These are phyloP conservation scores for Artemisia argyi DNA, from an alignment of 129 eudicot genomes.

Conservation along the genomic window DNA sequence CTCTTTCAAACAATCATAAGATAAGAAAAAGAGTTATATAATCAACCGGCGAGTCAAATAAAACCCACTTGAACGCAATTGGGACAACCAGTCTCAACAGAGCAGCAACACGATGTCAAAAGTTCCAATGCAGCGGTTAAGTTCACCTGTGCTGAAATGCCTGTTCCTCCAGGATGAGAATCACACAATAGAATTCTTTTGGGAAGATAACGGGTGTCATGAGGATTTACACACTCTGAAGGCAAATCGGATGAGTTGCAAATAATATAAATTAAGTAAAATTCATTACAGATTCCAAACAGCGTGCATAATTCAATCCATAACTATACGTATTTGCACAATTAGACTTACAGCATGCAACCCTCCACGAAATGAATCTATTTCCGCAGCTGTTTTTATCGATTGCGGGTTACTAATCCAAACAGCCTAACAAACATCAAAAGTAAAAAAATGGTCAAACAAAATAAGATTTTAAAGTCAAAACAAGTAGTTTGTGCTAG, in stretches of 20 bases:
- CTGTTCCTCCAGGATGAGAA: conserved; percentile 97
- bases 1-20: background rate
- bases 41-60: background rate
- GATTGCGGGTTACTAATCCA: conserved; percentile 84
- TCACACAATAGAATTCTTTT: conserved; percentile 90
- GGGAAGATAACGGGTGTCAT: conserved; percentile 78
- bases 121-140: conserved; percentile 73
- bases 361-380: conserved; percentile 75
- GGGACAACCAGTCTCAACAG: conserved; percentile 85
- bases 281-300: background rate
- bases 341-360: conserved; percentile 87
- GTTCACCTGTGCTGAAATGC: conserved; percentile 83
- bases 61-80: conserved; percentile 83
- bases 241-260: conserved; percentile 88
- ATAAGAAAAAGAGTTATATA: background rate
- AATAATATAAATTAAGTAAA: conserved; percentile 43
- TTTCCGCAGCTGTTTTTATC: conserved; percentile 70
- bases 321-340: background rate
- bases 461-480: background rate
- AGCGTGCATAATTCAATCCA: background rate
- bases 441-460: conserved; percentile 8
- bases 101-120: conserved; percentile 71
- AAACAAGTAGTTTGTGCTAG: background rate
- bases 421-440: conserved; percentile 54
- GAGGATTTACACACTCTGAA: conserved; percentile 91